These are phyloP conservation scores for Ogataea minuta DNA, from an alignment of 805 yeast genomes.

Conservation along the genomic window DNA sequence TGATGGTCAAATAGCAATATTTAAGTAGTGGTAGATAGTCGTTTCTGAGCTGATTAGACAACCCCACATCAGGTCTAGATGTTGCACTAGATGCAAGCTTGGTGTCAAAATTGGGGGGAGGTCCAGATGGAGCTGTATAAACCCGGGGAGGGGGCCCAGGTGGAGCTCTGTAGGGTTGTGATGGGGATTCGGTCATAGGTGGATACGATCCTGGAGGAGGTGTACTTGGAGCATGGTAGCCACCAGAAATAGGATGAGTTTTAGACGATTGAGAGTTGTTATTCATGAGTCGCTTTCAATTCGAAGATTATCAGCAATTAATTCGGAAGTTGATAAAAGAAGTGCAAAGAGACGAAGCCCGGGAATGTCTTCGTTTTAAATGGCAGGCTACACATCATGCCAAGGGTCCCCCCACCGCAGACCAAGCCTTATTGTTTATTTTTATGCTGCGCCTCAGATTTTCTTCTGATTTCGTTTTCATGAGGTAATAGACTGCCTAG, in stretches of 20 bases:
- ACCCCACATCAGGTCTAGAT: not conserved
- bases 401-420: not conserved
- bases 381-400: not conserved
- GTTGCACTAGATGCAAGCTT: not conserved
- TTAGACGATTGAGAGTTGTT: too few relatives aligned
- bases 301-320: too few relatives aligned
- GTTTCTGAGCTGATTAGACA: not conserved
- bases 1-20: constrained; percentile 21
- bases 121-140: constrained; percentile 19
- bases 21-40: constrained; percentile 21
- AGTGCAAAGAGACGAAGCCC: not conserved
- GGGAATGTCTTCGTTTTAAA: too few relatives aligned
- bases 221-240: too few relatives aligned
- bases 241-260: too few relatives aligned
- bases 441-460: constrained; percentile 15
- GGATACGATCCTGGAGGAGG: too few relatives aligned
- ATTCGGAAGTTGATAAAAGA: not conserved
- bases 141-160: constrained; percentile 9
- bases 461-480: constrained; percentile 14
- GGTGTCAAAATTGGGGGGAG: constrained; percentile 15
- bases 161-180: constrained; percentile 1
- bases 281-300: too few relatives aligned
- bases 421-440: constrained; percentile 1
- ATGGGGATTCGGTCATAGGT: not conserved
- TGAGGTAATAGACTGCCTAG: constrained; percentile 13